Conservation (phyloP, 2,329 filamentous ascomycete genomes). For the Daldinia eschscholtzii region DNA sequence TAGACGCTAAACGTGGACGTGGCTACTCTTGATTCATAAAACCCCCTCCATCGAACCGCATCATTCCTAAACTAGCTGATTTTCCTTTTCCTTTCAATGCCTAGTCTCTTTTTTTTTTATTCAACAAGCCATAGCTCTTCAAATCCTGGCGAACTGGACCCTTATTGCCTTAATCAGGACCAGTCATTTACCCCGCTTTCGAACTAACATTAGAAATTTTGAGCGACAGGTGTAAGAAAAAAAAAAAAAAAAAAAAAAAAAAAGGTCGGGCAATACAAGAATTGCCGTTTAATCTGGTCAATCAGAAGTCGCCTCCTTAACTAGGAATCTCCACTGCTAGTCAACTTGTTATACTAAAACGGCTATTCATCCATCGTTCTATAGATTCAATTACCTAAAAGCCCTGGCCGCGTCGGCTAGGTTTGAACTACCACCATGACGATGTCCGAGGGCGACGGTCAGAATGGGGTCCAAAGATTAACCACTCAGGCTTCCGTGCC, state of each 20-base stretch:
- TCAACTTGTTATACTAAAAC: conserved; percentile 29
- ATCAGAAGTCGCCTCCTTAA: conserved; percentile 33
- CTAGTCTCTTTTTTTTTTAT: neutral
- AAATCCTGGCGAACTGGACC: neutral
- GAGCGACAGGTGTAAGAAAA: conserved; percentile 1
- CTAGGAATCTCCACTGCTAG: conserved; percentile 28
- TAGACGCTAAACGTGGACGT: conserved; percentile 5
- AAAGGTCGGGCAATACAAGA: neutral
- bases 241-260: too few relatives aligned
- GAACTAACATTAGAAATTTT: conserved; percentile 25
- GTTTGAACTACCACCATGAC: conserved; percentile 25
- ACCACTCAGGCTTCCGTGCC: conserved; percentile 35
- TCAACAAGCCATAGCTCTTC: neutral
- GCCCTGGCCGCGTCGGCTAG: conserved; percentile 6
- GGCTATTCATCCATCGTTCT: conserved; percentile 18
- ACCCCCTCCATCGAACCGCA: conserved; percentile 30
- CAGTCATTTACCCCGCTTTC: conserved; percentile 38
- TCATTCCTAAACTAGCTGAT: conserved; percentile 33
- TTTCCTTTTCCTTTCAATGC: conserved; percentile 25
- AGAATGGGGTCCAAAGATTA: conserved; percentile 42
- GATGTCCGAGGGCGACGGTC: conserved; percentile 47
- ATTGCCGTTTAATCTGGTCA: conserved; percentile 36
- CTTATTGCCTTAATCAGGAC: conserved; percentile 4
- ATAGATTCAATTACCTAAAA: conserved; percentile 41
- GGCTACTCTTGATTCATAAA: conserved; percentile 22